Percentiles rank a stretch among this genome's conserved stretches.
Conservation (phyloP, 345 rosid species). For the Litchi chinensis region DNA sequence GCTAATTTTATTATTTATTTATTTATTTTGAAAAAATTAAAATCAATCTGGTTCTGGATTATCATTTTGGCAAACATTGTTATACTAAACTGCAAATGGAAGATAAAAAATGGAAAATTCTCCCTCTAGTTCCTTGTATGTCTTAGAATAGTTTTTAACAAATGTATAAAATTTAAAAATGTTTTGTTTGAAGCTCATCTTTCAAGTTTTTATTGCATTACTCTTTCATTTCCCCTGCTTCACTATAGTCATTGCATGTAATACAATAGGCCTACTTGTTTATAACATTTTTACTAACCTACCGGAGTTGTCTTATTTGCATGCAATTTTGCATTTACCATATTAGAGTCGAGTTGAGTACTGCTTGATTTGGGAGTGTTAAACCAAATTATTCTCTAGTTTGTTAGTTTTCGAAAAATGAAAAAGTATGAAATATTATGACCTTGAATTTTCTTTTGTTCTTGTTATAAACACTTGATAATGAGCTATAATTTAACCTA, state of each 20-base stretch:
- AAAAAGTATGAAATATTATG: neutral
- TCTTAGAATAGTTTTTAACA: neutral
- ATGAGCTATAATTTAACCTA: neutral
- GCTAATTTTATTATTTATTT: neutral
- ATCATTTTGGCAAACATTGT: neutral
- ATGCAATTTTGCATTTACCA: neutral
- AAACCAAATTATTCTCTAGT: neutral
- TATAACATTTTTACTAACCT: neutral
- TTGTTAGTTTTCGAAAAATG: neutral
- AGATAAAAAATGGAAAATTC: neutral
- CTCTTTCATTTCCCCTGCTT: neutral
- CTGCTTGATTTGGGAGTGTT: neutral
- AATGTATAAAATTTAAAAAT: neutral
- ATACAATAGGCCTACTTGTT: neutral
- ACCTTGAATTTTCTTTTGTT: neutral
- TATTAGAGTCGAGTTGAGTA: neutral
- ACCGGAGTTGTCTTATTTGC: neutral
- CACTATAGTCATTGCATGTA: neutral
- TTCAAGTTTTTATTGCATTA: neutral
- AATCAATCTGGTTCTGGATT: neutral
- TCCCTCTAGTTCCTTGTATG: neutral
- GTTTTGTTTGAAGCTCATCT: neutral
- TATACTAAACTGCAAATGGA: neutral
- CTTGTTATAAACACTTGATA: constrained; percentile 4
- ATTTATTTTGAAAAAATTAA: neutral